These are phyloP conservation scores for Nemania sp. DNA, from an alignment of 2,329 filamentous ascomycete species.

Conservation along the genomic window DNA sequence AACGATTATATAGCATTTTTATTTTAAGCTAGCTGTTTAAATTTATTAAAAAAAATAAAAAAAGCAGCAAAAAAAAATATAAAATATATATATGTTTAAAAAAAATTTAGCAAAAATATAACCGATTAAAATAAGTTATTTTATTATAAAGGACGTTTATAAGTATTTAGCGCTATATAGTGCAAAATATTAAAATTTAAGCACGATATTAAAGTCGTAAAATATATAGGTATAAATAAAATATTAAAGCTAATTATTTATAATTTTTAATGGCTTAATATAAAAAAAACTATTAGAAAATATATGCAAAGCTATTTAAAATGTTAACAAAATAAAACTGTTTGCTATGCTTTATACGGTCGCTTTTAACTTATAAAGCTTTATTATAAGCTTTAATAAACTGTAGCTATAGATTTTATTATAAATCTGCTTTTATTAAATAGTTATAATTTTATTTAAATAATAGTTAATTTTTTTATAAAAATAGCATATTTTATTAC, in stretches of 20 bases:
- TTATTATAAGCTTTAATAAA: too few species aligned
- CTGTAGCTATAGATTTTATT: too few species aligned
- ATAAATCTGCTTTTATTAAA: too few species aligned
- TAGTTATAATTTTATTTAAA: too few species aligned
- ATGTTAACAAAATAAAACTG: background rate
- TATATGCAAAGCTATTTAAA: background rate
- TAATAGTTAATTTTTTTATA: too few species aligned
- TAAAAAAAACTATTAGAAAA: background rate
- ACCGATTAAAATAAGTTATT: background rate
- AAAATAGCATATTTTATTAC: background rate
- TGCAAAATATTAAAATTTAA: background rate
- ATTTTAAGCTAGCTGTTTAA: too few species aligned
- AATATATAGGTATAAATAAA: constrained; percentile 1
- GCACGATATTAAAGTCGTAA: background rate
- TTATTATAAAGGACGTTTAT: background rate
- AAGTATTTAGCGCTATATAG: too few species aligned
- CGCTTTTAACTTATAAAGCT: too few species aligned
- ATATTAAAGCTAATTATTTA: background rate
- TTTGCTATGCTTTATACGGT: background rate
- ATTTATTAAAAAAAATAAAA: too few species aligned
- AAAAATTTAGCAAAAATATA: background rate
- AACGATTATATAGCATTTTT: too few species aligned
- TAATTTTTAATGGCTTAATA: background rate
- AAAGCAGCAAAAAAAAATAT: too few species aligned
- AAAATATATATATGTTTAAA: background rate